Evolutionary conservation across 331 rosid genomes (phyloP), one percentile per base, ranked within the genome.

Genomic region (Malus hybrid): DNA sequence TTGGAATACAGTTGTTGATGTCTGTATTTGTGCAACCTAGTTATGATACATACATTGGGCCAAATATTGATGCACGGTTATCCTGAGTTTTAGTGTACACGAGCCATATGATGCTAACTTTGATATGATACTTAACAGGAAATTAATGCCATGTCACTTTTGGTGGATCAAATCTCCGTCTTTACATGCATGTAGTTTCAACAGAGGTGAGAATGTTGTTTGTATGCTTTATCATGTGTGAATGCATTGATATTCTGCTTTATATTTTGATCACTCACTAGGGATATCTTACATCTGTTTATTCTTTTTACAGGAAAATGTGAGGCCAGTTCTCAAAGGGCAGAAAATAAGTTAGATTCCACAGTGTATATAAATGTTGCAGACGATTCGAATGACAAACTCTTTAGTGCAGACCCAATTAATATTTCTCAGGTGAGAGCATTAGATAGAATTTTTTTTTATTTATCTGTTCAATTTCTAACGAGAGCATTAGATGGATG

Each of bases 271-370:
- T 39, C 64, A 78, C 67, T 73, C 73, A 67, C 75, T 22, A 65
- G n/a, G 77, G 67, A 79, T 74, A 61, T 62, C 32, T 62, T 74
- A 24, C 31, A 13, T 18, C 14, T 55, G 73, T 66, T 81, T 60
- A 56, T 70, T 73, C 77, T 73, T 34, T 72, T 65, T 84, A 70
- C 85, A 94, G 99, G 88, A 77, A 81, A 83, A 83, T 73, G 86
- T 87, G 77, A 79, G 77, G 86, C 67, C 73, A 73, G 81, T 80
- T 86, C 80, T 79, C 91, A 69, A 76, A 74, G 70, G 65, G 69
- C 82, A 74, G 84, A 52, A 15, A 67, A 76, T 54, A 63, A 80
- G 73, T 67, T 83, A 77, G 83, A 78, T 77, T 87, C 83, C 73
- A 68, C 67, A 66, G 62, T 75, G 81, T 44, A 57, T 70, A 57